Evolutionary conservation across 2,329 filamentous ascomycete species (phyloP).

Genomic region (Exophiala dermatitidis): DNA sequence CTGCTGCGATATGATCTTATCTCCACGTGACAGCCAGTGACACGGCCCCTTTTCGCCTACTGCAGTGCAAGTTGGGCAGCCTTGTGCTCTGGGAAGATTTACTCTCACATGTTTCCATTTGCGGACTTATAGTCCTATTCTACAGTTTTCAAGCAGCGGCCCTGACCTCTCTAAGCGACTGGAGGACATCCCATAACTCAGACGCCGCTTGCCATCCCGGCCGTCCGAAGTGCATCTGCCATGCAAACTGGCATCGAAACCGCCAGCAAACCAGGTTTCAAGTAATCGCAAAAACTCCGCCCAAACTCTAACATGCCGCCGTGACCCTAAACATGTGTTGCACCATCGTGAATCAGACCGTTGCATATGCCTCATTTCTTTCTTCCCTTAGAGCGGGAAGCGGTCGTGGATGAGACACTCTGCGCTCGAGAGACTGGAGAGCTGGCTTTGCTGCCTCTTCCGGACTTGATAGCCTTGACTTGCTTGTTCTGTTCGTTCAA

Average conservation of each 20-base stretch:
- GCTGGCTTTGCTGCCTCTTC: slow-evolving; percentile 42
- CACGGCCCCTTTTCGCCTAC: no score
- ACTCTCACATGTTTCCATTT: background rate
- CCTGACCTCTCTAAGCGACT: no score
- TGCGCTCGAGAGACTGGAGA: slow-evolving; percentile 76
- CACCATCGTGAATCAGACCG: background rate
- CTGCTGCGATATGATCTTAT: background rate
- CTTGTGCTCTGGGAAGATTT: background rate
- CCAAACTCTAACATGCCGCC: background rate
- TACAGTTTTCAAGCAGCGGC: background rate
- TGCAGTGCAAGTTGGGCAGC: background rate
- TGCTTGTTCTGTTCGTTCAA: slow-evolving; percentile 71
- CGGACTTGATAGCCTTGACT: slow-evolving; percentile 76
- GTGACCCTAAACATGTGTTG: background rate
- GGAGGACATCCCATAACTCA: no score
- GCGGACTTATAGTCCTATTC: background rate
- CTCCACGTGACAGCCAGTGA: slow-evolving; percentile 1
- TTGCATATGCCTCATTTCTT: slow-evolving; percentile 38
- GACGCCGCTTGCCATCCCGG: background rate
- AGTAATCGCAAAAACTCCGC: background rate
- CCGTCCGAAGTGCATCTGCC: background rate
- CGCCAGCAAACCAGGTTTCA: background rate
- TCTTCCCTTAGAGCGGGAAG: slow-evolving; percentile 42
- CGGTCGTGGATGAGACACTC: slow-evolving; percentile 70
- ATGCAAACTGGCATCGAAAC: background rate